These are phyloP conservation scores for Melampsora allii-populina DNA, from an alignment of 1,284 basidiomycete genomes.

Conservation along the genomic window DNA sequence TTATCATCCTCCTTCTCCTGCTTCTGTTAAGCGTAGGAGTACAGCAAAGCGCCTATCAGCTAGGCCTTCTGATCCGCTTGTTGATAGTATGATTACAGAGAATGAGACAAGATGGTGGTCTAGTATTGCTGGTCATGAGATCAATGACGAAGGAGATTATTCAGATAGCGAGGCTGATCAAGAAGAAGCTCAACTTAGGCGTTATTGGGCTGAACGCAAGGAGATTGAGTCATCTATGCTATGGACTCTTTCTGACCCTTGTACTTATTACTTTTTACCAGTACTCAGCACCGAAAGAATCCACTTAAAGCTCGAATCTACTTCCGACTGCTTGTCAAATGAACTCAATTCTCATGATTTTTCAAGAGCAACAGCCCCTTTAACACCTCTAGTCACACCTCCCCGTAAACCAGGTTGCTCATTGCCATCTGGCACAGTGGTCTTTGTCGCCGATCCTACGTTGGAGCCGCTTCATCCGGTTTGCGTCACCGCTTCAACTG, in stretches of 20 bases:
- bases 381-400: conserved; percentile 26
- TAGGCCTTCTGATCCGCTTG: conserved; percentile 67
- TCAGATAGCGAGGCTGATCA: conserved; percentile 29
- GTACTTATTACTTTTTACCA: conserved; percentile 38
- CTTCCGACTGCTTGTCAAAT: background rate
- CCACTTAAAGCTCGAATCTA: background rate
- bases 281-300: conserved; percentile 38
- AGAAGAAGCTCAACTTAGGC: conserved; percentile 25
- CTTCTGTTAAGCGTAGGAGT: conserved; percentile 69
- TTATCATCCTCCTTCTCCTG: conserved; percentile 62
- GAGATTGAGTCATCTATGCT: conserved; percentile 38
- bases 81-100: conserved; percentile 42
- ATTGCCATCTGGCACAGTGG: conserved; percentile 29
- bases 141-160: conserved; percentile 14
- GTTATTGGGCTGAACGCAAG: conserved; percentile 43
- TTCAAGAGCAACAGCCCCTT: conserved; percentile 24
- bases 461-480: conserved; percentile 30
- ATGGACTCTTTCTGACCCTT: conserved; percentile 42
- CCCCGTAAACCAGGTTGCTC: conserved; percentile 28
- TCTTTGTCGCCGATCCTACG: conserved; percentile 37
- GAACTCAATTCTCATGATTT: conserved; percentile 10
- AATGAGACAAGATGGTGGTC: conserved; percentile 37
- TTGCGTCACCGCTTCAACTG: conserved; percentile 41
- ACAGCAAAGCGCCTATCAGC: conserved; percentile 61
- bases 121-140: conserved; percentile 24